Evolutionary conservation across 805 yeast species (phyloP), one percentile per base, ranked within the genome.

Genomic region (Lipomyces mesembrius): DNA sequence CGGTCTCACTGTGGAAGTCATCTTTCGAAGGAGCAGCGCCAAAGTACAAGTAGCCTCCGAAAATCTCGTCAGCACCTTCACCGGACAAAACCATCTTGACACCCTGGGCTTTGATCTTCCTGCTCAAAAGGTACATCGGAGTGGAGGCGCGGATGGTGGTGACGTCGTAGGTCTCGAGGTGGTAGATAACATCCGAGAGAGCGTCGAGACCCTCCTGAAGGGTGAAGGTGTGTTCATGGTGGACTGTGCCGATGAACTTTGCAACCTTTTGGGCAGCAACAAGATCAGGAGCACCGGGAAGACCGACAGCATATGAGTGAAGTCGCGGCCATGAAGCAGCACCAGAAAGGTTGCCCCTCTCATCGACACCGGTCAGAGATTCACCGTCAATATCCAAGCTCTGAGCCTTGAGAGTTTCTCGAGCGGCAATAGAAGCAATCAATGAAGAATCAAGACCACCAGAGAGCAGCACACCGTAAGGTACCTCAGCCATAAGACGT

Each of bases 401-500:
- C 63, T 72, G 73, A 60, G 96, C 95, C 80, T 87, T 88, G 69
- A 86, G 86, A 67, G 98, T 91, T 83, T 95, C 99, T 79, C 98
- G 86, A 39, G 98, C 95, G 62, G 98, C 99, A 77, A 95, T 95
- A 57, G 99, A 80, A 22, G 99, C 99, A 78, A 95, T 95, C 80
- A 95, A 84, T 27, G 97, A 92, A 58, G 98, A 92, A 79, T 95
- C 99, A 76, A 95, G 86, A 73, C 99, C 99, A 78, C 99, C 99
- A 27, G 97, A 92, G 73, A 95, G 84, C 74, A 95, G 83, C 58
- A 95, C 99, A 83, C 99, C 99, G 80, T 91, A 95, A 64, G 99
- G 98, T 69, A 95, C 99, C 83, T 95, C 99, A 64, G 98, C 95
- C 99, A 95, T 95, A 76, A 95, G 86, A 85, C 99, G 90, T 90